phyloP scores from a whole-genome alignment of 306 rosid species.

The Vigna angularis region DNA sequence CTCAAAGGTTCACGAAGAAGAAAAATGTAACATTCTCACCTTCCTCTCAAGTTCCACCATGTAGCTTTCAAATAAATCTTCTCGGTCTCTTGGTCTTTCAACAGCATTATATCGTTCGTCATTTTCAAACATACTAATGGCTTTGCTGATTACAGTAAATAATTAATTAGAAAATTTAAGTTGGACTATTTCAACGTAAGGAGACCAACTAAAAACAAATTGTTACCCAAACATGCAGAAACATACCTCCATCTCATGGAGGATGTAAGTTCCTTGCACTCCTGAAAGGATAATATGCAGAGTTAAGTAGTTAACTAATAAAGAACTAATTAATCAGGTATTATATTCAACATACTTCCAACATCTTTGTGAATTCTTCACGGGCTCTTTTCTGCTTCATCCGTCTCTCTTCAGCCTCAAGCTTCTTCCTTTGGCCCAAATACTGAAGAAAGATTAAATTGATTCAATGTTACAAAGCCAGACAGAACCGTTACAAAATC shows the following conservation, averaged over 20 bases:
- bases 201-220: conserved; percentile 28
- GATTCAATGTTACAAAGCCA: conserved; percentile 45
- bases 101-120: conserved; percentile 95
- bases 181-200: conserved; percentile 31
- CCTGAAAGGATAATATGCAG: conserved; percentile 61
- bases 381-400: conserved; percentile 93
- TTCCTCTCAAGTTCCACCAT: conserved; percentile 96
- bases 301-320: conserved; percentile 24
- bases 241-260: conserved; percentile 90
- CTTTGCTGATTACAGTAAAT: conserved; percentile 79
- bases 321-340: conserved; percentile 30
- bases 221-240: conserved; percentile 40
- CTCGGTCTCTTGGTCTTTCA: conserved; percentile 84
- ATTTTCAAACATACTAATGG: conserved; percentile 83
- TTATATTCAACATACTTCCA: conserved; percentile 76
- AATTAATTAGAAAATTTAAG: conserved; percentile 45
- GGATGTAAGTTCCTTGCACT: conserved; percentile 91
- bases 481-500: neutral
- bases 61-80: conserved; percentile 97
- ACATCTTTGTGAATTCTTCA: conserved; percentile 95
- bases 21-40: conserved; percentile 57
- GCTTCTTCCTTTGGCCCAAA: conserved; percentile 95
- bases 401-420: conserved; percentile 98
- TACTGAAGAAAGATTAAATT: conserved; percentile 64
- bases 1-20: conserved; percentile 17